Conservation (phyloP, 1,284 basidiomycete species). For the Leccinum solheimii region DNA sequence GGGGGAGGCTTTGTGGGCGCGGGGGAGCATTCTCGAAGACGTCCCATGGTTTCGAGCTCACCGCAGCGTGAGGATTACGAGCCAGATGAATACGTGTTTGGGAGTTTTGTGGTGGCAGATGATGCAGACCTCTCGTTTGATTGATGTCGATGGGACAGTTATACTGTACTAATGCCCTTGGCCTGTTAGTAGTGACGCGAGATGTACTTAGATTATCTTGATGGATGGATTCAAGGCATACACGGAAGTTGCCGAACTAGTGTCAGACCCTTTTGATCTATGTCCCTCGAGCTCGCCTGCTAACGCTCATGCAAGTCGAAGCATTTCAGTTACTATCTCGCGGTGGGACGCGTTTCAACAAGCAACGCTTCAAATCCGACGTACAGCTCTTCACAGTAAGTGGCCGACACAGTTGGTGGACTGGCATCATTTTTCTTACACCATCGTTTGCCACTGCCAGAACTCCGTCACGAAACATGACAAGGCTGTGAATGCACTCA, state of each 20-base stretch:
- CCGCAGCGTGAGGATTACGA: slow-evolving; percentile 49
- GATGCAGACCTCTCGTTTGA: slow-evolving; percentile 52
- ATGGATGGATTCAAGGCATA: not conserved
- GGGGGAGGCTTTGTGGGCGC: slow-evolving; percentile 39
- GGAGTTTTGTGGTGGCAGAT: slow-evolving; percentile 77
- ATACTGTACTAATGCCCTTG: not conserved
- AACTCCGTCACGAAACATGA: slow-evolving; percentile 25
- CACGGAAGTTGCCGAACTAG: slow-evolving; percentile 19
- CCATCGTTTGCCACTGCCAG: slow-evolving; percentile 24
- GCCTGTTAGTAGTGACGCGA: not conserved
- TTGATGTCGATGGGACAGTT: slow-evolving; percentile 4
- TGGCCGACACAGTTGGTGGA: not conserved
- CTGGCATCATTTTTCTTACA: slow-evolving; percentile 17
- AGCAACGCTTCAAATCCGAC: slow-evolving; percentile 71
- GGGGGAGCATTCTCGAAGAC: slow-evolving; percentile 28
- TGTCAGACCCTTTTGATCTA: too few species aligned
- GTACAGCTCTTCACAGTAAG: slow-evolving; percentile 70
- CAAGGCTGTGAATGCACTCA: slow-evolving; percentile 12
- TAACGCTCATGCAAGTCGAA: slow-evolving; percentile 46
- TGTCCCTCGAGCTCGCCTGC: too few species aligned
- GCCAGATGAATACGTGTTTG: slow-evolving; percentile 64
- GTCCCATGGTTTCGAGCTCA: slow-evolving; percentile 54
- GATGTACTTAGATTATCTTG: not conserved
- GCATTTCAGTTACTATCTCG: slow-evolving; percentile 78
- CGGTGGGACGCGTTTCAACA: slow-evolving; percentile 81